A percentile compares a stretch with the other conserved stretches of the same genome.
phyloP scores from a whole-genome alignment of 2,329 filamentous ascomycete genomes.

The Neonectria coccinea region DNA sequence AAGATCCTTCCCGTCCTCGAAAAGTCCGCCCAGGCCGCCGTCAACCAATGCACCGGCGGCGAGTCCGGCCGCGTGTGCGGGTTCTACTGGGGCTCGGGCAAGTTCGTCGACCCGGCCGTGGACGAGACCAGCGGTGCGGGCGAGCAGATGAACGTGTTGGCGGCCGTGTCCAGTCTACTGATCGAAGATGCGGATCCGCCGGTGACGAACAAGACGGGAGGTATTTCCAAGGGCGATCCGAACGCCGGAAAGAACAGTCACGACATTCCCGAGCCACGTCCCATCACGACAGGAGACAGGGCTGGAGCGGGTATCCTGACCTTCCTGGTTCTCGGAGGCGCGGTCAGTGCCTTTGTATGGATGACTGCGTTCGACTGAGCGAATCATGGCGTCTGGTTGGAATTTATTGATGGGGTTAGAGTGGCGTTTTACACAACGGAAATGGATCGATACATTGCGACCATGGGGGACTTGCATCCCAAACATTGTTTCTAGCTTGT shows the following conservation, averaged over 20 bases:
- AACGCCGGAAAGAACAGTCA: slow-evolving; percentile 54
- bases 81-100: slow-evolving; percentile 68
- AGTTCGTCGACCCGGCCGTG: slow-evolving; percentile 58
- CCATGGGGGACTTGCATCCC: background rate
- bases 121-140: slow-evolving; percentile 69
- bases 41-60: slow-evolving; percentile 72
- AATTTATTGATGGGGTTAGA: background rate
- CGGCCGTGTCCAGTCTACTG: slow-evolving; percentile 64
- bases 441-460: background rate
- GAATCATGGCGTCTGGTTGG: slow-evolving; percentile 18
- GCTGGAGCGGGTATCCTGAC: slow-evolving; percentile 64
- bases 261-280: slow-evolving; percentile 44
- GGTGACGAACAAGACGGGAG: slow-evolving; percentile 62
- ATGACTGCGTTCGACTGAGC: slow-evolving; percentile 56
- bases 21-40: slow-evolving; percentile 69
- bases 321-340: slow-evolving; percentile 55
- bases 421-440: background rate
- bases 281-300: slow-evolving; percentile 58
- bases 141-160: slow-evolving; percentile 69
- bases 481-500: background rate
- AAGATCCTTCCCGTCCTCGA: slow-evolving; percentile 69
- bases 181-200: slow-evolving; percentile 56
- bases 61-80: slow-evolving; percentile 70
- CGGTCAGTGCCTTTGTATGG: slow-evolving; percentile 61
- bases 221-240: slow-evolving; percentile 59